Evolutionary conservation across 2,329 filamentous ascomycete genomes (phyloP), one percentile per base, ranked within the genome.

Genomic region (Colletotrichum lupini): DNA sequence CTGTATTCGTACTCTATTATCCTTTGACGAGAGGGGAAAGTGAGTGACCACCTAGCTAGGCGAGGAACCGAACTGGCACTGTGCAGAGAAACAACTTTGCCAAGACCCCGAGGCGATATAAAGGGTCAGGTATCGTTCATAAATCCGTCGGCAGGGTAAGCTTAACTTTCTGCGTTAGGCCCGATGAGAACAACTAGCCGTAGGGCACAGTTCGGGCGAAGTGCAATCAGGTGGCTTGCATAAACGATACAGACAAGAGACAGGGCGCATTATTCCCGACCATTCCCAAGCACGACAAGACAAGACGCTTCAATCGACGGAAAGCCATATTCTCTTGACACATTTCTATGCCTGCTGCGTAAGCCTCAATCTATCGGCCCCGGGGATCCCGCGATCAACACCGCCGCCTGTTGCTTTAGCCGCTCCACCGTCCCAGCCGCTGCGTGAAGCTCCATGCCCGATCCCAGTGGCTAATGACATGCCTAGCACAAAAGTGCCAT

Each of bases 321-420:
- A 42, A 42, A 42, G 8, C 37, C 37, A 42, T 24, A 42, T 58
- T 63, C 58, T 37, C 53, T 69, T 56, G 59, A 69, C 66, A 60
- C 59, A 69, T 64, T 49, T 26, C 60, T 65, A 56, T 70, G 70
- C 66, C 52, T 56, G 70, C 67, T 73, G 67, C 70, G 70, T 70
- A 70, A 73, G 60, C 67, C 67, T 73, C 60, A 61, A 57, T 57
- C 67, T 60, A 65, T 73, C 60, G 60, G 28, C 42, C 46, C 67
- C 70, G 70, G 70, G 46, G 60, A 70, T 73, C 67, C 70, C 70
- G 70, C 70, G 70, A 73, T 73, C 67, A 70, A 57, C 70, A 64
- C 53, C 42, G 58, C 60, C 60, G 60, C 53, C 67, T 59, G 26
- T 52, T 65, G 42, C 32, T 65, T 42, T 68, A 30, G 46, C 67